Conservation (phyloP, 2,329 filamentous ascomycete species). For the Aspergillus hortae region DNA sequence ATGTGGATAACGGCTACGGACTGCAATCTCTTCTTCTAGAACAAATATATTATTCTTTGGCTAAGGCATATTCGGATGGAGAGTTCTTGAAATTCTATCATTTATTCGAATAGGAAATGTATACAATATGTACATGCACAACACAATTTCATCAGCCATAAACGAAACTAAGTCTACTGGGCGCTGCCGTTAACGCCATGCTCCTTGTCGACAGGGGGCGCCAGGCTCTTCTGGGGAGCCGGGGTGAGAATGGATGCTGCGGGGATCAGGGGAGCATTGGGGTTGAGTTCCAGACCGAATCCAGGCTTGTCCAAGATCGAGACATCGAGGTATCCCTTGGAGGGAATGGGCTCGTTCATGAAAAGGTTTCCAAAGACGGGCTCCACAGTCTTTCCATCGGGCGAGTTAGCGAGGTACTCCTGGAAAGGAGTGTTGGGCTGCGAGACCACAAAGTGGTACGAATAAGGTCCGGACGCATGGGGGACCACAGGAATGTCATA, state of each 20-base stretch:
- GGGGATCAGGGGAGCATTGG: constrained; percentile 73
- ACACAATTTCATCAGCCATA: background rate
- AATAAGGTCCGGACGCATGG: constrained; percentile 91
- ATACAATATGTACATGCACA: background rate
- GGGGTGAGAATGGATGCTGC: constrained; percentile 70
- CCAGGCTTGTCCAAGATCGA: constrained; percentile 82
- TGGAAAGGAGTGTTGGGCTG: constrained; percentile 93
- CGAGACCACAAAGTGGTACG: constrained; percentile 92
- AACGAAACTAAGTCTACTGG: background rate
- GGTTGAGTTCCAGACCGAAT: constrained; percentile 85
- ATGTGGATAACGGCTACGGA: background rate
- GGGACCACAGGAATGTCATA: constrained; percentile 94
- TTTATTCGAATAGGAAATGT: background rate
- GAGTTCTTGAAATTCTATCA: background rate
- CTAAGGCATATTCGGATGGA: background rate
- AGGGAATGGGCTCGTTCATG: constrained; percentile 83
- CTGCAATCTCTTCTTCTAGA: background rate
- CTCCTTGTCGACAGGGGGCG: constrained; percentile 28
- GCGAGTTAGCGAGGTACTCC: constrained; percentile 90
- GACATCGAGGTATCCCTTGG: constrained; percentile 75
- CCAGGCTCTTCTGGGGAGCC: constrained; percentile 48
- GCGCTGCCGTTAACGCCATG: constrained; percentile 19
- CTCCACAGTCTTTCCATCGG: constrained; percentile 82
- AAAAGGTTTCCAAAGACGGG: constrained; percentile 93
- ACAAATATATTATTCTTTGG: background rate